These are phyloP conservation scores for Lactarius tabidus DNA, from an alignment of 768 basidiomycete genomes.

Conservation along the genomic window DNA sequence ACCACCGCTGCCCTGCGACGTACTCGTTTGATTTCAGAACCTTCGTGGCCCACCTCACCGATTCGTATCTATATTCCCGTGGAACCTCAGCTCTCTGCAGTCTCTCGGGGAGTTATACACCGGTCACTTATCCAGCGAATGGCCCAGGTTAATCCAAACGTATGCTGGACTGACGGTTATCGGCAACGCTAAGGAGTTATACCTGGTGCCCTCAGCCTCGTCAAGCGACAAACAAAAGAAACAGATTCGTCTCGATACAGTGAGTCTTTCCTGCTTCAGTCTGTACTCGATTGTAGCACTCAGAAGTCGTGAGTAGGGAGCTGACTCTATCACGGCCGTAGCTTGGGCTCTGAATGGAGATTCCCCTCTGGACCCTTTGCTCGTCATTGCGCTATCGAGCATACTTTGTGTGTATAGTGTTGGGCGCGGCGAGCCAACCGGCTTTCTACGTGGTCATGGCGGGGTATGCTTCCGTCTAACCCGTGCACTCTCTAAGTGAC, in stretches of 20 bases:
- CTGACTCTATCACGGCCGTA: slow-evolving; percentile 35
- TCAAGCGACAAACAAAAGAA: slow-evolving; percentile 9
- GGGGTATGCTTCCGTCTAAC: slow-evolving; percentile 16
- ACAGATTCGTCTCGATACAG: slow-evolving; percentile 15
- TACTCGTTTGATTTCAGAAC: slow-evolving; percentile 42
- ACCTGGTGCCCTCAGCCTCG: slow-evolving; percentile 10
- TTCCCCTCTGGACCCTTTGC: slow-evolving; percentile 50
- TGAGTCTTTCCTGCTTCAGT: slow-evolving; percentile 5
- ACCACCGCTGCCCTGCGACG: slow-evolving; percentile 19
- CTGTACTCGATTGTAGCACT: background rate
- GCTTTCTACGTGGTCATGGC: slow-evolving; percentile 43
- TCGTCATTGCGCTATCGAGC: slow-evolving; percentile 52
- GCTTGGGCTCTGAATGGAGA: slow-evolving; percentile 55
- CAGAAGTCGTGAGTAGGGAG: slow-evolving; percentile 7
- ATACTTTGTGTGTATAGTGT: slow-evolving; percentile 55
- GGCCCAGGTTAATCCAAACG: slow-evolving; percentile 1
- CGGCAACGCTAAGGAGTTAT: slow-evolving; percentile 17
- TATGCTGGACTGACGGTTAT: slow-evolving; percentile 13
- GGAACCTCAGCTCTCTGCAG: slow-evolving; percentile 7
- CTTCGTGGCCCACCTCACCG: slow-evolving; percentile 39
- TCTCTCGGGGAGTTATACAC: slow-evolving; percentile 2
- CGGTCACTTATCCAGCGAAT: slow-evolving; percentile 11
- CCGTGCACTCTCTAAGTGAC: slow-evolving; percentile 5
- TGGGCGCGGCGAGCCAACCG: slow-evolving; percentile 37
- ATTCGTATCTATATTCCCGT: slow-evolving; percentile 28